Base-by-base conservation (phyloP, 2,329 filamentous ascomycete species). In the Ophiostoma piceae region DNA sequence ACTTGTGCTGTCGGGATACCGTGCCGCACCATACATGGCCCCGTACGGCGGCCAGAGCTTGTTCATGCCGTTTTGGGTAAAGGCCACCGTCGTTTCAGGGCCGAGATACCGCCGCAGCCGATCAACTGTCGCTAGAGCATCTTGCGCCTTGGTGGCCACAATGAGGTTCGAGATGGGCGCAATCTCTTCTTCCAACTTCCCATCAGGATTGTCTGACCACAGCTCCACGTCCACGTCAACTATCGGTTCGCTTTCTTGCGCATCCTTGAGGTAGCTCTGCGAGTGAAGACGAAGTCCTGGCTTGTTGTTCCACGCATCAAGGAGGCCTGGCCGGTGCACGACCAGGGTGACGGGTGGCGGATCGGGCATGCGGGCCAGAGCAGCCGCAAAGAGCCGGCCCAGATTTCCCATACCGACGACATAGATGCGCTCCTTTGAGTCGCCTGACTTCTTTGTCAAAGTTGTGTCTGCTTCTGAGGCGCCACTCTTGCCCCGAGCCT, bases 21-120 rank as follows among this genome's bases (percentile, higher is more conserved):
- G 79, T 68, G 79, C 75, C 1, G 74, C 72, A 47, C 78, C 77
- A 75, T 86, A 87, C 1, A 76, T 71, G 3, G 74, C 73, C 2
- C 84, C 84, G 67, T 82, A 76, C 8, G 85, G 85, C 32, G 84
- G 84, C 85, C 85, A 87, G 19, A 86, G 77, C 73, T 82, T 83
- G 41, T 91, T 93, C 87, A 97, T 90, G 66, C 94, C 94, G 75
- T 97, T 97, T 75, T 97, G 94, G 32, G 92, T 81, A 75, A 97
- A 91, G 14, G 90, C 83, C n/a, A 97, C 86, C 0, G 91, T 90
- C n/a, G 89, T 92, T 3, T 83, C 78, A 2, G 80, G 78, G 72
- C 87, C 84, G 2, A 88, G 84, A 68, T 96, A 86, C 0, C 85
- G 79, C 7, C 85, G 81, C 16, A 97, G 79, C 22, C 81, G 77